These are phyloP conservation scores for Thalassiosira profunda DNA, from an alignment of 108 stramenopile species.

Conservation along the genomic window DNA sequence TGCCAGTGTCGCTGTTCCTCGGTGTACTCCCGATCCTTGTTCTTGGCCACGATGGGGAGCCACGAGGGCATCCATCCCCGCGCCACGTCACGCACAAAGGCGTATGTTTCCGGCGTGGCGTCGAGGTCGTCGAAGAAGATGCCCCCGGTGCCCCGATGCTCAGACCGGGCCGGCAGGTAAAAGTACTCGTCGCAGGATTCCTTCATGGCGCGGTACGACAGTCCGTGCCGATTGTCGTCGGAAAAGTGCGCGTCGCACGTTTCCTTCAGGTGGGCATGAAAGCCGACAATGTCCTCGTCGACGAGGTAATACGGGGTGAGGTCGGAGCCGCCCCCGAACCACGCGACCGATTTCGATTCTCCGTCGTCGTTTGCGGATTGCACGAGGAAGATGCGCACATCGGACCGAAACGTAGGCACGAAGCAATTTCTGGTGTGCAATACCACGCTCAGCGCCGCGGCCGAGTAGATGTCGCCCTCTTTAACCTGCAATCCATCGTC, in stretches of 20 bases:
- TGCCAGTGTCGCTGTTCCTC: constrained; percentile 92
- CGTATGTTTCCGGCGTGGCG: constrained; percentile 39
- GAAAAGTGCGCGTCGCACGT: constrained; percentile 69
- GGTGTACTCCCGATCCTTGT: constrained; percentile 49
- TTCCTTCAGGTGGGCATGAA: constrained; percentile 67
- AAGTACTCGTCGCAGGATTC: constrained; percentile 93
- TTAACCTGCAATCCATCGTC: constrained; percentile 40
- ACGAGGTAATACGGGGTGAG: constrained; percentile 94
- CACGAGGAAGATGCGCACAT: constrained; percentile 88
- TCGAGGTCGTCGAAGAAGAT: constrained; percentile 96
- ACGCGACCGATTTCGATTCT: constrained; percentile 25
- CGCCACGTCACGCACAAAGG: constrained; percentile 83
- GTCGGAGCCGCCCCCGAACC: constrained; percentile 91
- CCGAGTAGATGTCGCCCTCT: constrained; percentile 85
- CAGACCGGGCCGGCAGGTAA: constrained; percentile 89
- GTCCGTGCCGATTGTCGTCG: constrained; percentile 42
- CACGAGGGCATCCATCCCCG: constrained; percentile 93
- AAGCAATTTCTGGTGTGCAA: constrained; percentile 79
- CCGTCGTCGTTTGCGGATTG: constrained; percentile 8
- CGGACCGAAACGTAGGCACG: constrained; percentile 92
- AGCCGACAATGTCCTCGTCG: constrained; percentile 82
- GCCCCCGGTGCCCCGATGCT: constrained; percentile 96
- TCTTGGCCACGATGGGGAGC: constrained; percentile 80
- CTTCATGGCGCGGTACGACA: constrained; percentile 74
- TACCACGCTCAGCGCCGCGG: constrained; percentile 93